phyloP scores from a whole-genome alignment of 768 basidiomycete species.

The Suillus luteus region DNA sequence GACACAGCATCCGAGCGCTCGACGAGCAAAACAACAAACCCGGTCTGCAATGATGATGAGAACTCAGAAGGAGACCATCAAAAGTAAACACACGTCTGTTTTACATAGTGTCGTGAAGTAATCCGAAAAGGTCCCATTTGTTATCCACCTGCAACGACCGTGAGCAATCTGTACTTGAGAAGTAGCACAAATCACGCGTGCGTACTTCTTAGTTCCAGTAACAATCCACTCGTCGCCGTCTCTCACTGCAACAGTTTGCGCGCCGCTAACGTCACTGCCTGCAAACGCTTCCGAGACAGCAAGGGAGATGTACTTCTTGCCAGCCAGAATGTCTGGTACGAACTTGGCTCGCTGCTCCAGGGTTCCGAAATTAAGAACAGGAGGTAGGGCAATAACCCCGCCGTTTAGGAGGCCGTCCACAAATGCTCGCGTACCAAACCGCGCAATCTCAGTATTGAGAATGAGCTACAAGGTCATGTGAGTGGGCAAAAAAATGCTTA shows the following conservation, averaged over 20 bases:
- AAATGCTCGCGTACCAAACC: conserved; percentile 84
- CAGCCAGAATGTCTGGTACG: conserved; percentile 70
- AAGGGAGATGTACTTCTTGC: conserved; percentile 84
- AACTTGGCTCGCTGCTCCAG: conserved; percentile 70
- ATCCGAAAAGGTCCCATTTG: conserved; percentile 83
- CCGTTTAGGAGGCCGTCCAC: conserved; percentile 85
- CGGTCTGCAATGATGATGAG: conserved; percentile 43
- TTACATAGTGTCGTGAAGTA: conserved; percentile 81
- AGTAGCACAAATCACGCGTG: conserved; percentile 4
- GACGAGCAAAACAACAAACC: conserved; percentile 77
- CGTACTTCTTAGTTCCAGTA: conserved; percentile 90
- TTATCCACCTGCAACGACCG: conserved; percentile 69
- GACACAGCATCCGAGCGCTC: conserved; percentile 70
- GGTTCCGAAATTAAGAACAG: conserved; percentile 85
- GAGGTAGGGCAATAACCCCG: conserved; percentile 85
- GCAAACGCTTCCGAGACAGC: conserved; percentile 96
- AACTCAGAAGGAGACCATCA: background rate
- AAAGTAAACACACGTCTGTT: conserved; percentile 52
- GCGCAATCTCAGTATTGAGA: conserved; percentile 78
- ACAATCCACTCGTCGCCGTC: conserved; percentile 89
- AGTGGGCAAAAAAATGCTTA: background rate
- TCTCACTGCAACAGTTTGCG: conserved; percentile 82
- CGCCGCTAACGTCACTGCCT: conserved; percentile 80
- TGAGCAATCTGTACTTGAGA: background rate
- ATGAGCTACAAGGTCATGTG: conserved; percentile 53